Conservation (phyloP, 306 rosid species). For the Sesbania bispinosa region DNA sequence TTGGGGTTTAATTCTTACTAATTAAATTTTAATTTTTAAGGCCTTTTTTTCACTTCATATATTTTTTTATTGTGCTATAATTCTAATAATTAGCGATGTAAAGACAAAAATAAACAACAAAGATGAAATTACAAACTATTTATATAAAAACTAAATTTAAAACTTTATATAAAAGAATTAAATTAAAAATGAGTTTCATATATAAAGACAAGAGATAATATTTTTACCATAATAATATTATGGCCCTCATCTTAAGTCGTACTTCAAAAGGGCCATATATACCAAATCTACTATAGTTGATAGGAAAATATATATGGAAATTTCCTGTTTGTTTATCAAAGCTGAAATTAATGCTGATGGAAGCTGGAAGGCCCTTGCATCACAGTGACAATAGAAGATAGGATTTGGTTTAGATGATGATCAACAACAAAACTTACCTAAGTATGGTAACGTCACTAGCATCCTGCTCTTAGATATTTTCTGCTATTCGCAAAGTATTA, state of each 20-base stretch:
- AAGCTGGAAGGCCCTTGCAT: constrained; percentile 4
- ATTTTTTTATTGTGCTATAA: too few species aligned
- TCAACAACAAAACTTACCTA: neutral
- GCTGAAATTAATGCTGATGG: neutral
- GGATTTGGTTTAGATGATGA: constrained; percentile 24
- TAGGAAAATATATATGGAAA: neutral
- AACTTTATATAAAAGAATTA: too few species aligned
- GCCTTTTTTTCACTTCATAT: too few species aligned
- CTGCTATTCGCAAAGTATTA: neutral
- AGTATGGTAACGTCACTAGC: constrained; percentile 7
- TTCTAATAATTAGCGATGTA: too few species aligned
- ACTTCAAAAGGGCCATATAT: neutral
- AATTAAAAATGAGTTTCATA: too few species aligned
- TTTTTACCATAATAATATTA: too few species aligned
- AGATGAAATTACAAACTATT: neutral
- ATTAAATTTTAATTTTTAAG: too few species aligned
- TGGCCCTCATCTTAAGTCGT: too few species aligned
- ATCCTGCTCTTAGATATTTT: constrained; percentile 26
- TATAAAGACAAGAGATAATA: too few species aligned
- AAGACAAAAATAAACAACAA: neutral
- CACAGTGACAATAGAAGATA: constrained; percentile 14
- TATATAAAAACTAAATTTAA: too few species aligned
- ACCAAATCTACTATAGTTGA: neutral
- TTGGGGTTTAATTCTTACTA: too few species aligned
- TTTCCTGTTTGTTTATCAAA: neutral